Evolutionary conservation across 768 basidiomycete genomes (phyloP), one percentile per base, ranked within the genome.

Genomic region (Amanita rubescens): DNA sequence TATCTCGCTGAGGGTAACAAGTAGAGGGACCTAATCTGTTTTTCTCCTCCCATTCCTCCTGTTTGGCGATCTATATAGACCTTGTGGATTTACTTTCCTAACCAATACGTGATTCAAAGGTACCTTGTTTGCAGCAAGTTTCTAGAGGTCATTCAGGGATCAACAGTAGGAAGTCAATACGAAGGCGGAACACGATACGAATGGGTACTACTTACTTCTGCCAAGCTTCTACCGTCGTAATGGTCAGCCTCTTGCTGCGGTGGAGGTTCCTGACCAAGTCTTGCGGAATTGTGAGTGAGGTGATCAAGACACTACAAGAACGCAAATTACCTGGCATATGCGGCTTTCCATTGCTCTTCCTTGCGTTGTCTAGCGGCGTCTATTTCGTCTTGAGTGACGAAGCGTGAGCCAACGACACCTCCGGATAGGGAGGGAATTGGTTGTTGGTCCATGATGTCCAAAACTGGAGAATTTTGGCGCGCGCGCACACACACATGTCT

Each of bases 41-140:
- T 65, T 87, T 87, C 66, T 90, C 87, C 64, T 93, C 90, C 87
- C 89, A 93, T 80, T 93, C 88, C 67, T 93, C 90, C 69, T 93
- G 89, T 67, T 92, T 91, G 58, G 88, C 89, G 62, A 84, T 81
- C 88, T 90, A 58, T 25, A 50, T 51, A 41, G 22, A 27, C 43
- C 43, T 2, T 48, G 61, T 57, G 58, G 54, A 47, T 46, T 37
- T 15, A 43, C 33, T 62, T 39, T 51, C 62, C 39, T 42, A 30
- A 45, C 30, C 17, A 46, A 47, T 33, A 52, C 50, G 30, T 42
- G 52, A 33, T 50, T 27, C 24, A 30, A 52, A 65, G 74, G 65
- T 65, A 89, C 89, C 76, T 80, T 88, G 66, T 93, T 93, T 41
- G 89, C 87, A 60, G 90, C 90, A 54, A 93, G 76, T 90, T 91